Conservation (phyloP, 768 basidiomycete genomes). For the Omphalotus guepiniiformis region DNA sequence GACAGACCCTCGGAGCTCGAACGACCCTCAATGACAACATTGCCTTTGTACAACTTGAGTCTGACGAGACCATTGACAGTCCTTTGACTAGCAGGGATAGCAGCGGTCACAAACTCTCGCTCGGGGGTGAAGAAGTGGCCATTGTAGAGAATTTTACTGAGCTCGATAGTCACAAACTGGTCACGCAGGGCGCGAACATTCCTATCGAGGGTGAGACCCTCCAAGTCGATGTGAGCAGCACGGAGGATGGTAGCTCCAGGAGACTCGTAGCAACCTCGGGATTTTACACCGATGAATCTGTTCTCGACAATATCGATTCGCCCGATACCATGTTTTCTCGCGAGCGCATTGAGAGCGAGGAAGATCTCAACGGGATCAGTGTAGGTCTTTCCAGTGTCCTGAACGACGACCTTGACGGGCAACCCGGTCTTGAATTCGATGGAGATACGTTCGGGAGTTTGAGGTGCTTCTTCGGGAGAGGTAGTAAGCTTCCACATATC, state of each 20-base stretch:
- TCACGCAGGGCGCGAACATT: slow-evolving; percentile 94
- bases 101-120: slow-evolving; percentile 87
- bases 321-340: slow-evolving; percentile 92
- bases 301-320: slow-evolving; percentile 99
- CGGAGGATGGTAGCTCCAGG: slow-evolving; percentile 96
- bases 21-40: slow-evolving; percentile 90
- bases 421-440: slow-evolving; percentile 88
- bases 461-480: slow-evolving; percentile 78
- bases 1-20: slow-evolving; percentile 72
- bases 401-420: slow-evolving; percentile 74
- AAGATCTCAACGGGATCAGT: slow-evolving; percentile 97
- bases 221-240: slow-evolving; percentile 91
- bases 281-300: slow-evolving; percentile 98
- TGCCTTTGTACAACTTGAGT: slow-evolving; percentile 93
- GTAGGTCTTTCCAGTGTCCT: slow-evolving; percentile 52
- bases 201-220: slow-evolving; percentile 96
- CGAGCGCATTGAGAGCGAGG: slow-evolving; percentile 84
- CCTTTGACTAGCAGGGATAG: slow-evolving; percentile 91
- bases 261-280: slow-evolving; percentile 98
- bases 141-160: slow-evolving; percentile 93
- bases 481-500: slow-evolving; percentile 99
- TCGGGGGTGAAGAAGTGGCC: slow-evolving; percentile 99
- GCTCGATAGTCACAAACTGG: slow-evolving; percentile 88
- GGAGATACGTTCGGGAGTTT: slow-evolving; percentile 68
- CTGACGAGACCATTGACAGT: slow-evolving; percentile 94